These are phyloP conservation scores for Leptographium procerum DNA, from an alignment of 2,329 filamentous ascomycete genomes.

Conservation along the genomic window DNA sequence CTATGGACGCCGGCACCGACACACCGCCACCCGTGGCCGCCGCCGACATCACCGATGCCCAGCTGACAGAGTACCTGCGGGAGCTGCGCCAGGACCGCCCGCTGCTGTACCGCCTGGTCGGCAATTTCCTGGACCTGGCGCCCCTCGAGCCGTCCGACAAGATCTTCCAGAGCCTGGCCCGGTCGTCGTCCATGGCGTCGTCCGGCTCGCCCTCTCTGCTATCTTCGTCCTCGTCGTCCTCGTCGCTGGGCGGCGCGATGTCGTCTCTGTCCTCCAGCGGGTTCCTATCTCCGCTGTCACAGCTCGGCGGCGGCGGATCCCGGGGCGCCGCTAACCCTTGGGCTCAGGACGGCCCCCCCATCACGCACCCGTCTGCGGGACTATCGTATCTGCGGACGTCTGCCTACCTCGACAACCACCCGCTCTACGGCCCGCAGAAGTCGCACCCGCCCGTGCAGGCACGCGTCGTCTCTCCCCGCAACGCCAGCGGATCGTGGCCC, in stretches of 20 bases:
- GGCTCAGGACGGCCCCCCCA: conserved; percentile 42
- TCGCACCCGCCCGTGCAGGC: conserved; percentile 35
- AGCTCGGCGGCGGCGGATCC: not conserved
- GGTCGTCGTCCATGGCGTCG: conserved; percentile 9
- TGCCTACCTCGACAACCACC: conserved; percentile 46
- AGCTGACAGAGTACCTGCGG: conserved; percentile 41
- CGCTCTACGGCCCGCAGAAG: conserved; percentile 47
- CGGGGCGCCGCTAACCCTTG: conserved; percentile 28
- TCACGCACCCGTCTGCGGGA: conserved; percentile 50
- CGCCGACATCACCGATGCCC: conserved; percentile 34
- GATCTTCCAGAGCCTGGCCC: conserved; percentile 8
- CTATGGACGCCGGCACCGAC: conserved; percentile 26
- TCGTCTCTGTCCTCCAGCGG: conserved; percentile 10
- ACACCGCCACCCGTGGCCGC: conserved; percentile 20
- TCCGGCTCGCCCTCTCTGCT: conserved; percentile 7
- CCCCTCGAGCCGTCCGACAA: conserved; percentile 27
- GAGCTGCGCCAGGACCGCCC: conserved; percentile 39
- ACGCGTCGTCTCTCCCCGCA: conserved; percentile 37
- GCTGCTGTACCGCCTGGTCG: conserved; percentile 41
- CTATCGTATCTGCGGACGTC: conserved; percentile 49
- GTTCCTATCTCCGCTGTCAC: conserved; percentile 15
- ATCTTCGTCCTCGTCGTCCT: conserved; percentile 16
- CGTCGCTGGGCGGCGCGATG: too few relatives aligned
- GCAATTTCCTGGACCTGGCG: conserved; percentile 51
- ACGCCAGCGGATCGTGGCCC: conserved; percentile 11